Evolutionary conservation across 2,329 filamentous ascomycete genomes (phyloP), one percentile per base, ranked within the genome.

Genomic region (Bipolaris bicolor): DNA sequence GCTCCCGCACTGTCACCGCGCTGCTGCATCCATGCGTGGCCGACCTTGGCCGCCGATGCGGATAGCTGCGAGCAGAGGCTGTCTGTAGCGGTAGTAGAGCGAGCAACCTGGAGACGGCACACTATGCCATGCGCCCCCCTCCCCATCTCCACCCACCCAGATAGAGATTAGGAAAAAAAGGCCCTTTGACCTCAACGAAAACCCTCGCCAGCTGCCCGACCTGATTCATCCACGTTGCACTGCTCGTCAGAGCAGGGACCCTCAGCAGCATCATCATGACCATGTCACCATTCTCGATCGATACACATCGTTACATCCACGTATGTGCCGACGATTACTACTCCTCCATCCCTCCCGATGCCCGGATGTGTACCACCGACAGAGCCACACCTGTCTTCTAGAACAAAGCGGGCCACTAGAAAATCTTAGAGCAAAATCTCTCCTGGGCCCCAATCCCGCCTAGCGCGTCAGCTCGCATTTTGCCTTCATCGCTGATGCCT

Each of bases 331-430:
- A 41, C 10, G 22, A 22, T 18, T 7, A 31, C 48, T 37, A 29
- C 46, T 10, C 29, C 16, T 49, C 31, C 22, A 55, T 36, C 7
- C 22, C 22, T 15, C 37, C 43, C 54, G 29, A 48, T 48, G 41
- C 40, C 34, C 54, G 52, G 34, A 48, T 45, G 47, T 40, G 34
- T 51, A 44, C 49, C 20, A 31, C 47, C 26, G 33, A 29, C 9
- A 26, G 26, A 24, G 59, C 57, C 62, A 58, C 60, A 58, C 58
- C 46, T 57, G 49, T 62, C 66, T 68, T 67, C 67, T 65, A 70
- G 66, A 71, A 71, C 64, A 71, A 69, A 68, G 67, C 64, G 55
- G 60, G 64, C 49, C 62, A 47, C 49, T 58, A 59, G 51, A 66
- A 66, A 68, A 62, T 46, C 58, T 65, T 56, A 57, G 39, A 41